Base-by-base conservation (phyloP, 352 stramenopile genomes). In the Aphanomyces cochlioides region DNA sequence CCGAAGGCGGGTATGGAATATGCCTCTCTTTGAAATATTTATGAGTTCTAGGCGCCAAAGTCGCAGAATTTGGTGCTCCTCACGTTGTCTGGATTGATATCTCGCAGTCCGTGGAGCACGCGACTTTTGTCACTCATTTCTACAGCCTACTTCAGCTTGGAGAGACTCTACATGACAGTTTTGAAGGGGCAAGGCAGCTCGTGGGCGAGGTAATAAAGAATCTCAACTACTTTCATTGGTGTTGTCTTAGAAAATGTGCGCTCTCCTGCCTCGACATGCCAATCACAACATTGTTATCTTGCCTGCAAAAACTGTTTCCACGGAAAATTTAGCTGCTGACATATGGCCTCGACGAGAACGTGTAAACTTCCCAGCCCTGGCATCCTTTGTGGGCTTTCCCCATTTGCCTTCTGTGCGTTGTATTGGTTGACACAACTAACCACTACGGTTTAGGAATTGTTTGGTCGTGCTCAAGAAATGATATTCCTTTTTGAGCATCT, bases 371-470 rank as follows among this genome's bases (percentile, higher is more conserved):
- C 50, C 50, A 10, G 50, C 2, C 8, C n/a, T 58, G 50, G 50
- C 50, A 19, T 58, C 50, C n/a, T 58, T 58, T 34, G 37, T 34
- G 8, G 50, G 50, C 8, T 58, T 58, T 58, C 50, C 50, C n/a
- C 50, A 34, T 19, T 19, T 58, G 28, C 8, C 50, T 19, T 34
- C 28, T 34, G 50, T 58, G n/a, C 45, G 45, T 53, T 28, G 28
- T 28, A 28, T 28, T 28, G 28, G 28, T 28, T 28, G 28, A 28
- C 28, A 28, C 28, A 28, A 28, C 28, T 28, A 28, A 28, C 28
- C 28, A 0, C 28, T 28, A 28, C 28, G 28, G 28, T 28, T 28
- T 43, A 61, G 54, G 8, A 13, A 2, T 61, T 61, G 39, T 37
- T 12, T 12, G 54, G 37, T 12, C 54, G 54, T 8, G 39, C 54